phyloP scores from a whole-genome alignment of 768 basidiomycete genomes.

The Rhizopogon sp. region DNA sequence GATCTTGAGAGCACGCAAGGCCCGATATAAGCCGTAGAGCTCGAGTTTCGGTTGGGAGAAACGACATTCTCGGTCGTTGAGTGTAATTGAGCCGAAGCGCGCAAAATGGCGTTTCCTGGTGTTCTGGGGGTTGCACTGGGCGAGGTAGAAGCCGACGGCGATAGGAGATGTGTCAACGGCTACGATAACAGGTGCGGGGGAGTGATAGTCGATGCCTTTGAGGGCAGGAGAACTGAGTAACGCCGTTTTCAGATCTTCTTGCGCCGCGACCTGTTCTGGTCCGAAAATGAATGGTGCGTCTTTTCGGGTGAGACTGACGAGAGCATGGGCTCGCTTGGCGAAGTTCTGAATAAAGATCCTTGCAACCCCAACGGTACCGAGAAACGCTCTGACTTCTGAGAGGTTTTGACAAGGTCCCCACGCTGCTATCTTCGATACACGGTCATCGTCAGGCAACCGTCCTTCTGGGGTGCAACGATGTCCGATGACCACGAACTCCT shows the following conservation, averaged over 20 bases:
- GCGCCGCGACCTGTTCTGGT: no score
- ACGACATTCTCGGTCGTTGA: no score
- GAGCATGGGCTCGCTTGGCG: constrained; percentile 12
- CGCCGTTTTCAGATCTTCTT: constrained; percentile 16
- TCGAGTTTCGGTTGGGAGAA: no score
- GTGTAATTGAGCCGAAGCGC: no score
- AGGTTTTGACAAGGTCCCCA: constrained; percentile 17
- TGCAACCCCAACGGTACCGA: constrained; percentile 23
- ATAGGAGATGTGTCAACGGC: no score
- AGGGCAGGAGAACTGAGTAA: constrained; percentile 24
- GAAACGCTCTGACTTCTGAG: constrained; percentile 24
- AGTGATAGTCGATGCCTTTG: constrained; percentile 27
- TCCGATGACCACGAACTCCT: constrained; percentile 16
- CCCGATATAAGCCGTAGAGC: no score
- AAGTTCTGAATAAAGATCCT: constrained; percentile 29
- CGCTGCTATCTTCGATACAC: background rate
- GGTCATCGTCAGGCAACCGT: constrained; percentile 19
- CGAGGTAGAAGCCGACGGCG: no score
- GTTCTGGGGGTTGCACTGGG: no score
- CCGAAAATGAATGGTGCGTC: no score
- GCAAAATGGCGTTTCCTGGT: no score
- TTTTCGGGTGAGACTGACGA: constrained; percentile 3
- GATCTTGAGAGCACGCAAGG: no score
- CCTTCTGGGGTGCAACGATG: constrained; percentile 24
- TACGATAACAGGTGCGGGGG: constrained; percentile 17